phyloP scores from a whole-genome alignment of 2,329 filamentous ascomycete genomes.

The Ophiostoma perfectum region DNA sequence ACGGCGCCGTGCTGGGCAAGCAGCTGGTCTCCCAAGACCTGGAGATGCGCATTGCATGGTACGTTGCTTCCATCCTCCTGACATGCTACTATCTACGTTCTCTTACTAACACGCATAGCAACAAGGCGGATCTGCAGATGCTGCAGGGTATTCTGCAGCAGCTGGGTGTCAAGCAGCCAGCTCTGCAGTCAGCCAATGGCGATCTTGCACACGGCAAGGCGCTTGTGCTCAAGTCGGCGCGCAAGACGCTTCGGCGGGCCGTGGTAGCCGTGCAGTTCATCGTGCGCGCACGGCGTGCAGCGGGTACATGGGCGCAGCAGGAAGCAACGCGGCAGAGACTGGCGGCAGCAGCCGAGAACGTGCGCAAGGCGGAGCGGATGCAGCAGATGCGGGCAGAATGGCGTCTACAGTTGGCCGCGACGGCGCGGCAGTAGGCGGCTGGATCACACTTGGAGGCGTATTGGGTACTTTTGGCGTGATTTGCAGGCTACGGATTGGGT shows the following conservation, averaged over 20 bases:
- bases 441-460: background rate
- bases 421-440: constrained; percentile 1
- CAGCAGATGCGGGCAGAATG: constrained; percentile 38
- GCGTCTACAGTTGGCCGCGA: constrained; percentile 28
- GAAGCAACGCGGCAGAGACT: constrained; percentile 47
- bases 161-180: constrained; percentile 35
- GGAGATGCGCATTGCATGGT: constrained; percentile 85
- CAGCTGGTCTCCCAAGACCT: constrained; percentile 73
- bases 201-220: constrained; percentile 33
- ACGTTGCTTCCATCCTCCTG: constrained; percentile 40
- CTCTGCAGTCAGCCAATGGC: constrained; percentile 9
- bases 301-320: constrained; percentile 47
- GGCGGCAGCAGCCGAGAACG: constrained; percentile 45
- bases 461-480: background rate
- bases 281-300: constrained; percentile 46
- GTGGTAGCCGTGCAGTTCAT: constrained; percentile 45
- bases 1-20: constrained; percentile 81
- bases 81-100: background rate
- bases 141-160: constrained; percentile 74
- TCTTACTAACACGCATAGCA: constrained; percentile 51
- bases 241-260: constrained; percentile 31
- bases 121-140: constrained; percentile 82
- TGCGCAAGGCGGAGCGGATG: constrained; percentile 42
- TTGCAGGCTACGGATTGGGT: background rate
- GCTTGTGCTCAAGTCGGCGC: constrained; percentile 25